Evolutionary conservation across 306 rosid species (phyloP).

Genomic region (Aeschynomene evenia): DNA sequence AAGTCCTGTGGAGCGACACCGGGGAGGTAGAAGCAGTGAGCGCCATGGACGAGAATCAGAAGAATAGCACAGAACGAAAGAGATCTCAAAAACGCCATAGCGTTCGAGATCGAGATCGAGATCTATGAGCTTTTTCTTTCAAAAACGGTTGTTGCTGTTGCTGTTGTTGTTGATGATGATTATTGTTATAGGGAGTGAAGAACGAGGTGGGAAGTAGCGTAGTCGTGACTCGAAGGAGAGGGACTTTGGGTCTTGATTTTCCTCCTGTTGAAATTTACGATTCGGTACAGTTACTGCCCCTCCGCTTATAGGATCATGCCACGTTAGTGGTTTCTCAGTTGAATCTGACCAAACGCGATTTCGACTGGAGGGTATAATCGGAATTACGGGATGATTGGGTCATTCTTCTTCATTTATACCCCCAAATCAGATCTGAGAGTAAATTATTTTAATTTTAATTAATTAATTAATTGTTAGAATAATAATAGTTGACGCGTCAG

Average conservation of each 20-base stretch:
- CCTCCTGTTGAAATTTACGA: slow-evolving; percentile 27
- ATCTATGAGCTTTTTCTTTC: background rate
- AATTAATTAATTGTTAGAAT: background rate
- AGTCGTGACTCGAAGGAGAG: background rate
- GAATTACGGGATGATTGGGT: background rate
- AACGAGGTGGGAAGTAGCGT: background rate
- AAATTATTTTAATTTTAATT: no score
- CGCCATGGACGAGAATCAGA: slow-evolving; percentile 57
- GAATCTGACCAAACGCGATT: slow-evolving; percentile 30
- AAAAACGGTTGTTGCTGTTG: slow-evolving; percentile 21
- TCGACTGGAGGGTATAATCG: slow-evolving; percentile 4
- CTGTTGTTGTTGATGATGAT: background rate
- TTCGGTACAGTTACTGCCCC: slow-evolving; percentile 30
- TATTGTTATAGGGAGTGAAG: background rate
- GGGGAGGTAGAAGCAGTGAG: slow-evolving; percentile 83
- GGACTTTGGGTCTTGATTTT: background rate
- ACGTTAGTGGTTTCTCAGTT: background rate
- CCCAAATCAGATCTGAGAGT: slow-evolving; percentile 4
- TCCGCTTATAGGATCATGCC: background rate
- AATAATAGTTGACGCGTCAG: background rate
- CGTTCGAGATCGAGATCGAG: slow-evolving; percentile 44
- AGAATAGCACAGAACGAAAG: slow-evolving; percentile 47
- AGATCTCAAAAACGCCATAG: slow-evolving; percentile 87
- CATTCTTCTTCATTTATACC: background rate
- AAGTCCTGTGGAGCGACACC: slow-evolving; percentile 98